These are phyloP conservation scores for Penicillium olsonii DNA, from an alignment of 2,329 filamentous ascomycete genomes.

Conservation along the genomic window DNA sequence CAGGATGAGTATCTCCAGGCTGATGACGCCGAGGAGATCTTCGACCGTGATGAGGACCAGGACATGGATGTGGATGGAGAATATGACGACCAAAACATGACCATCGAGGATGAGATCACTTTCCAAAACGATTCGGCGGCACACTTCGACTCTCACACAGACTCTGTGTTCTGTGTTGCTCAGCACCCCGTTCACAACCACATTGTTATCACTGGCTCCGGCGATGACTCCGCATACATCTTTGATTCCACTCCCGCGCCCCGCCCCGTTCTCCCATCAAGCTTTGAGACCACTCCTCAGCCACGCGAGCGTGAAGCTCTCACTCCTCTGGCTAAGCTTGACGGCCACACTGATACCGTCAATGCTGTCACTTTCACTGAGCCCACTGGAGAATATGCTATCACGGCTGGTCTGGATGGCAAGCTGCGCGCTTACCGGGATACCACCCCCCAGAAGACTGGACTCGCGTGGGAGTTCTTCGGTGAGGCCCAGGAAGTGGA, in stretches of 20 bases:
- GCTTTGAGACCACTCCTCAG: conserved; percentile 69
- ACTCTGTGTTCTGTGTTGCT: conserved; percentile 92
- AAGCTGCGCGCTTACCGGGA: conserved; percentile 70
- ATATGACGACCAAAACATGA: conserved; percentile 56
- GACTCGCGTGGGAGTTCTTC: conserved; percentile 64
- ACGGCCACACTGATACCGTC: conserved; percentile 91
- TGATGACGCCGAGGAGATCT: conserved; percentile 77
- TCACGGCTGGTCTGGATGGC: conserved; percentile 88
- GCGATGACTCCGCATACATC: conserved; percentile 82
- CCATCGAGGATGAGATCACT: conserved; percentile 58
- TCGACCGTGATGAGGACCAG: conserved; percentile 66
- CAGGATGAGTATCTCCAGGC: conserved; percentile 72
- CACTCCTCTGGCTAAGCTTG: conserved; percentile 68
- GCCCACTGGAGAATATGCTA: conserved; percentile 77
- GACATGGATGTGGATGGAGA: conserved; percentile 76
- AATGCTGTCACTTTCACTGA: conserved; percentile 83
- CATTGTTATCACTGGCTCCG: conserved; percentile 84
- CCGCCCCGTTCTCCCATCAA: conserved; percentile 70
- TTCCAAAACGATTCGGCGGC: conserved; percentile 90
- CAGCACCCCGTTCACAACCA: conserved; percentile 79
- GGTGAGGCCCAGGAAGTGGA: conserved; percentile 85
- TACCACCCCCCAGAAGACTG: conserved; percentile 48
- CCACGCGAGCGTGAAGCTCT: conserved; percentile 63
- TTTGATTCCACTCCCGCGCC: conserved; percentile 70
- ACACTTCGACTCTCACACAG: conserved; percentile 86